Base-by-base conservation (phyloP, 306 rosid species). In the Psophocarpus tetragonolobus region DNA sequence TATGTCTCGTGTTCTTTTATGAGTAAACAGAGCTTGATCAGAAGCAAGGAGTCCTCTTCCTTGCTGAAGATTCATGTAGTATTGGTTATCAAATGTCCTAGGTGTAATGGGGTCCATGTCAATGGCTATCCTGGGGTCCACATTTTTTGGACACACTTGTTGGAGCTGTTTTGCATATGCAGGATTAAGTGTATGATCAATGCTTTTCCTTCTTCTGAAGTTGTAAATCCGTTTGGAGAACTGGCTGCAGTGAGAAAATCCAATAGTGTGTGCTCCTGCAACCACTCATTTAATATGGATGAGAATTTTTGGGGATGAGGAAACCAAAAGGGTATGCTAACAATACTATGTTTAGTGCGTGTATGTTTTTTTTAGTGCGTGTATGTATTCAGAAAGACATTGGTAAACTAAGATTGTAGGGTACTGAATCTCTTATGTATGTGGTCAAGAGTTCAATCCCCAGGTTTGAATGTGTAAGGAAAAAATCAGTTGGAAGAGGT, bases 251-350 rank as follows among this genome's bases (percentile, higher is more conserved):
- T 90, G 97, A 17, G 97, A 83, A 78, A 89, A 90, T 14, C 98
- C 98, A 48, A 92, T 85, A 5, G 98, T 90, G 68, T 94, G 98
- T 57, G 97, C 97, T 38, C 97, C 98, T 93, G 73, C 44, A 39
- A 60, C 8, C 39, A 60, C 17, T 50, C 39, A 41, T 18, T 73
- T 45, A 81, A 33, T 47, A 42, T 26, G 66, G 21, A 48, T 51
- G 32, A 68, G 36, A 53, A 48, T 27, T 66, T 82, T 47, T 54
- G 32, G 2, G 30, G 33, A 67, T 17, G 2, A n/a, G 64, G 21
- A 64, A 65, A 7, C n/a, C 41, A 29, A 63, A 64, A 74, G 14
- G 18, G 18, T 73, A n/a, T 50, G 35, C 15, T 61, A 29, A 12
- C 47, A 41, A 3, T 36, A 36, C 41, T 36, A 36, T 8, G 44